phyloP scores from a whole-genome alignment of 176 grass and related monocot genomes.

The Musa troglodytarum region DNA sequence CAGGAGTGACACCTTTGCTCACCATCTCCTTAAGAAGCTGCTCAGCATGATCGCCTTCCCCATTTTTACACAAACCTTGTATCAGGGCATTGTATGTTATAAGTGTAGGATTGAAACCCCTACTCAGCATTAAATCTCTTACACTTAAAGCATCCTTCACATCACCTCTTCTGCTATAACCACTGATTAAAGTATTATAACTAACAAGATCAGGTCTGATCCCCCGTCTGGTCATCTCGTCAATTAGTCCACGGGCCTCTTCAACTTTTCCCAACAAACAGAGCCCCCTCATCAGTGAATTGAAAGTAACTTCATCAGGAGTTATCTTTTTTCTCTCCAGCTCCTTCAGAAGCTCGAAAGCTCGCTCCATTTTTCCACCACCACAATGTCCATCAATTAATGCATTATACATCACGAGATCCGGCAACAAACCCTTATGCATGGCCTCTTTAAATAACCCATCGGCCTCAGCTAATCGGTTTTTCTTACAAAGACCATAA shows the following conservation, averaged over 20 bases:
- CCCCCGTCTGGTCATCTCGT: neutral
- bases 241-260: neutral
- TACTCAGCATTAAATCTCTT: slow-evolving; percentile 8
- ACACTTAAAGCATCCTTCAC: slow-evolving; percentile 1
- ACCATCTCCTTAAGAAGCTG: slow-evolving; percentile 16
- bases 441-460: neutral
- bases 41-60: slow-evolving; percentile 3
- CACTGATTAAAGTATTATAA: slow-evolving; percentile 17
- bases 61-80: slow-evolving; percentile 10
- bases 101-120: slow-evolving; percentile 13
- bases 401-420: slow-evolving; percentile 17
- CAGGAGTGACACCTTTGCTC: slow-evolving; percentile 5
- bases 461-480: neutral
- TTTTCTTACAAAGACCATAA: slow-evolving; percentile 10
- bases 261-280: slow-evolving; percentile 9
- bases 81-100: slow-evolving; percentile 10
- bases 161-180: slow-evolving; percentile 19
- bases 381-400: slow-evolving; percentile 12
- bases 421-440: neutral
- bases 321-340: slow-evolving; percentile 3
- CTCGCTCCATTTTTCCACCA: neutral
- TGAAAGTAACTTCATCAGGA: slow-evolving; percentile 12
- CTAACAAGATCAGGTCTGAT: slow-evolving; percentile 6
- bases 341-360: slow-evolving; percentile 5
- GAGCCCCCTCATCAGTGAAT: slow-evolving; percentile 13